Evolutionary conservation across 495 filamentous ascomycete species (phyloP).

Genomic region (Penicillium simplicissimum): DNA sequence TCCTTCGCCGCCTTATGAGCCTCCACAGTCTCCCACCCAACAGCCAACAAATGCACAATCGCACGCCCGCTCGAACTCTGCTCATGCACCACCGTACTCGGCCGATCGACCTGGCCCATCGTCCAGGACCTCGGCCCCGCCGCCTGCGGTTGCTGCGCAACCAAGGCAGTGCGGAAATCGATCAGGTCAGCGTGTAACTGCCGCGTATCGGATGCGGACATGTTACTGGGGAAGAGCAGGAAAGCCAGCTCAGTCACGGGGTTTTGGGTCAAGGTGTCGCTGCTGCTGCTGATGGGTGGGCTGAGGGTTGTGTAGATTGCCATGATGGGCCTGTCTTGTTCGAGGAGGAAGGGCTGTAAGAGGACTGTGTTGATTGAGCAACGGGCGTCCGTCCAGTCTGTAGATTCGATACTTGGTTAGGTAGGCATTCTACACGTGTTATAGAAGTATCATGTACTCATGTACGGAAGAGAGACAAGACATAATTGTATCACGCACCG

Average conservation of each 20-base stretch:
- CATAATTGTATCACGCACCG: slow-evolving; percentile 23
- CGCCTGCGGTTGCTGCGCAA: slow-evolving; percentile 33
- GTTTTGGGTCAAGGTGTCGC: slow-evolving; percentile 37
- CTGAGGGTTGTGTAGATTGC: slow-evolving; percentile 37
- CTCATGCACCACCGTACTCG: slow-evolving; percentile 38
- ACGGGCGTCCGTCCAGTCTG: slow-evolving; percentile 45
- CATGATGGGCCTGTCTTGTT: slow-evolving; percentile 20
- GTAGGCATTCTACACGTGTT: too few species aligned
- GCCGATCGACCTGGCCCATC: slow-evolving; percentile 45
- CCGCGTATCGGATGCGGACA: slow-evolving; percentile 24
- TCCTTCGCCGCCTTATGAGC: slow-evolving; percentile 49
- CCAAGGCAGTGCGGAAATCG: slow-evolving; percentile 37
- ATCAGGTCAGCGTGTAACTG: slow-evolving; percentile 31
- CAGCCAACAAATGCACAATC: slow-evolving; percentile 37
- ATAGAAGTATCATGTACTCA: neutral
- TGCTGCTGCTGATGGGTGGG: slow-evolving; percentile 32
- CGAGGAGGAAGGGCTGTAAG: slow-evolving; percentile 31
- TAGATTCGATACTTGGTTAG: neutral
- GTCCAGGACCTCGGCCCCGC: slow-evolving; percentile 42
- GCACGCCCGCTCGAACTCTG: slow-evolving; percentile 39
- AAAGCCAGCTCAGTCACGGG: slow-evolving; percentile 43
- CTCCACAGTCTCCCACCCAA: slow-evolving; percentile 59
- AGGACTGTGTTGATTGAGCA: slow-evolving; percentile 19
- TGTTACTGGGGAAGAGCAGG: slow-evolving; percentile 33
- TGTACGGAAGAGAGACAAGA: too few species aligned